These are phyloP conservation scores for Ammopiptanthus mongolicus DNA, from an alignment of 306 rosid genomes.

Conservation along the genomic window DNA sequence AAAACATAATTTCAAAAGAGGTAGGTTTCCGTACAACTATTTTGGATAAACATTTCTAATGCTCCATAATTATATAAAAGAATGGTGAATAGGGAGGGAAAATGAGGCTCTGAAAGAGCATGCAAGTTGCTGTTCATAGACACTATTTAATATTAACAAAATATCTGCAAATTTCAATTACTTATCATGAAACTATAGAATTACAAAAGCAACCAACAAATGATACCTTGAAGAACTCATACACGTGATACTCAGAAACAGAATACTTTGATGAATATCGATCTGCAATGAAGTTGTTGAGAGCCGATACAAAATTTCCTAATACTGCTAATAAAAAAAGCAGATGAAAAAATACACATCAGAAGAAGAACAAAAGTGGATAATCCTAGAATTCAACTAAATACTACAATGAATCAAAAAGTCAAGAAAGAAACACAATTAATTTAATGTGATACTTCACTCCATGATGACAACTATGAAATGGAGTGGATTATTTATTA, in stretches of 20 bases:
- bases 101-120: neutral
- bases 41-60: neutral
- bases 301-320: slow-evolving; percentile 89
- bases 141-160: neutral
- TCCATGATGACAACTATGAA: neutral
- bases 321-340: slow-evolving; percentile 45
- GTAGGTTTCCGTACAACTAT: neutral
- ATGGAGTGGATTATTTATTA: neutral
- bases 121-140: neutral
- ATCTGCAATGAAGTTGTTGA: slow-evolving; percentile 86
- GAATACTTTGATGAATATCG: slow-evolving; percentile 65
- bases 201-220: slow-evolving; percentile 7
- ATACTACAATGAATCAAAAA: neutral
- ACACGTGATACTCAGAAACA: slow-evolving; percentile 85
- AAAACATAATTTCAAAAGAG: neutral
- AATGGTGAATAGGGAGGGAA: neutral
- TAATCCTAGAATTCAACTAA: neutral
- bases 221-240: slow-evolving; percentile 88
- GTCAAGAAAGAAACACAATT: neutral
- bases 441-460: neutral
- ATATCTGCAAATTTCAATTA: neutral
- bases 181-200: neutral
- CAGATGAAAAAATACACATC: slow-evolving; percentile 1
- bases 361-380: neutral
- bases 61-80: neutral